Base-by-base conservation (phyloP, 2,329 filamentous ascomycete genomes). In the Diaporthe sp. region DNA sequence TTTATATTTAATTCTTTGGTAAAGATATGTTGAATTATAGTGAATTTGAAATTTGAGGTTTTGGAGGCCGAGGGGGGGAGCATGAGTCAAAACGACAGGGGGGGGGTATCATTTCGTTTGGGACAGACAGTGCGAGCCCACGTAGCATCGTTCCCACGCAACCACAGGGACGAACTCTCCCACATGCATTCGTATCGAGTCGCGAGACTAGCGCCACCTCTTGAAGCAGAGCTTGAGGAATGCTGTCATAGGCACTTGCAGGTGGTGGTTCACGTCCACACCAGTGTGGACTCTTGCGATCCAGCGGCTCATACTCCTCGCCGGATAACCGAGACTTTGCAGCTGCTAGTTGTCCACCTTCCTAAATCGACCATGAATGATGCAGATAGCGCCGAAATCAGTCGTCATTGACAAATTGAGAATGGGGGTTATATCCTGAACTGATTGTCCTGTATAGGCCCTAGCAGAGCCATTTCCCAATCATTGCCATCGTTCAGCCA, bases 401-500 rank as follows among this genome's bases (percentile, higher is more conserved):
- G 9, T 42, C 34, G 65, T 53, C 31, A 68, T 25, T 55, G 28
- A 39, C 25, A 25, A 25, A 25, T 25, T 25, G 25, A 25, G 25
- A 10, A 12, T 22, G 12, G 17, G n/a, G 7, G 28, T 65, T 17
- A 65, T 1, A 73, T 4, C 28, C 19, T 25, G 4, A 44, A 39
- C 44, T 72, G 57, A 25, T 44, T 55, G 9, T 69, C 65, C 46
- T 74, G 65, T 22, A 61, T 69, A 4, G 68, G 51, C 15, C 71
- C 58, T 2, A 72, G n/a, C 5, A 76, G 57, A 10, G 72, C 44
- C 57, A 61, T 49, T 2, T 59, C 55, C 76, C 74, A 77, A 34
- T 74, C 67, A n/a, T 22, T 44, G 4, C 58, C 65, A 51, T 75
- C 71, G 22, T 76, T 76, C 2, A 76, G 70, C 79, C 79, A 81